A percentile compares a stretch with the other conserved stretches of the same genome.
phyloP scores from a whole-genome alignment of 1,284 basidiomycete species.

The Pyrrhoderma lamaoense region DNA sequence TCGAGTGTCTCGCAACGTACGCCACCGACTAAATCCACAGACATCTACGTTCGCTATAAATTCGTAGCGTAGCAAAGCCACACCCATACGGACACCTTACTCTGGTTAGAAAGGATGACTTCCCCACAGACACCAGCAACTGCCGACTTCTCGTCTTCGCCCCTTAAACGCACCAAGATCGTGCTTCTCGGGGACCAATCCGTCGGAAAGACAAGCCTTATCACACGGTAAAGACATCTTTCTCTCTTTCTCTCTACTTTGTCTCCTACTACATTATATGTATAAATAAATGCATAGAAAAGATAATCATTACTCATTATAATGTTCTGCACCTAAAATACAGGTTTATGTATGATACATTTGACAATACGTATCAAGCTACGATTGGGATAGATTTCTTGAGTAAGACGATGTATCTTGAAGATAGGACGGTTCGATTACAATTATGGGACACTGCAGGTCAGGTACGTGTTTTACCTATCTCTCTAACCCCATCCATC shows the following conservation, averaged over 20 bases:
- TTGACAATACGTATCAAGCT: conserved; percentile 99
- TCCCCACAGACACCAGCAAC: conserved; percentile 56
- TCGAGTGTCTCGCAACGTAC: too few species aligned
- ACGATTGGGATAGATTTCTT: conserved; percentile 99
- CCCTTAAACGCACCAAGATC: conserved; percentile 93
- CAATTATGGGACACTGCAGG: conserved; percentile 99
- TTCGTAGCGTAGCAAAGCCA: too few species aligned
- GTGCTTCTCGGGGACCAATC: conserved; percentile 91
- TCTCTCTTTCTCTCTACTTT: too few species aligned
- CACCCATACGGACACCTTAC: too few species aligned
- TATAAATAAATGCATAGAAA: not conserved
- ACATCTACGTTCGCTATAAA: too few species aligned
- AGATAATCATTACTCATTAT: too few species aligned
- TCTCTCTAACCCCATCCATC: too few species aligned
- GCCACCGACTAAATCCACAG: too few species aligned
- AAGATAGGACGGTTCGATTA: conserved; percentile 95
- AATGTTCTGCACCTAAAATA: too few species aligned
- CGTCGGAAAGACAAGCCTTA: conserved; percentile 95
- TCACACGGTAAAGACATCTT: conserved; percentile 72
- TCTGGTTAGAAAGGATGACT: conserved; percentile 7
- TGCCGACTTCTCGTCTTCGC: conserved; percentile 75
- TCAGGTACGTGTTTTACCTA: conserved; percentile 48
- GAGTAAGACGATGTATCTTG: conserved; percentile 99
- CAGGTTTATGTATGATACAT: conserved; percentile 99
- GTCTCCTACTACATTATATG: not conserved